Evolutionary conservation across 2,329 filamentous ascomycete genomes (phyloP).

Genomic region (Graphilbum fragrans): DNA sequence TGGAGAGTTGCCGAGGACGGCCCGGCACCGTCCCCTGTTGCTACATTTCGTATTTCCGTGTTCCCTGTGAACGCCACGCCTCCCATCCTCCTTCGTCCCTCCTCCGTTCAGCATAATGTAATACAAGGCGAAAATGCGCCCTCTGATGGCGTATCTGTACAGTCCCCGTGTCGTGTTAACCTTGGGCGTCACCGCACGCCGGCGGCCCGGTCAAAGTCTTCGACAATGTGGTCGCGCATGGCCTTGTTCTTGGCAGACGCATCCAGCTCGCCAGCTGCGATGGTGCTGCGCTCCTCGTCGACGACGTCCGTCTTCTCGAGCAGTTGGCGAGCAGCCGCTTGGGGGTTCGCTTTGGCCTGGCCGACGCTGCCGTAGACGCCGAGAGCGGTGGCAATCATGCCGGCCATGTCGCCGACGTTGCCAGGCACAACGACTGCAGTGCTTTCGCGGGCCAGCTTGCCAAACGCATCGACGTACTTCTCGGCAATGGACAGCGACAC

Average conservation of each 20-base stretch:
- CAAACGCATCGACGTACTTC: slow-evolving; percentile 92
- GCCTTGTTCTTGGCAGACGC: slow-evolving; percentile 5
- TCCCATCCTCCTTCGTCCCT: too few species aligned
- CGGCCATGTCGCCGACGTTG: slow-evolving; percentile 89
- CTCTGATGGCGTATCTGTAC: not conserved
- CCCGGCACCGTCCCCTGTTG: too few species aligned
- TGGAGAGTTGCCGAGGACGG: too few species aligned
- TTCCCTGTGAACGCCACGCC: too few species aligned
- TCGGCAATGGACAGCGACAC: slow-evolving; percentile 84
- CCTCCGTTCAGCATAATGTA: too few species aligned
- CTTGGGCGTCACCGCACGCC: not conserved
- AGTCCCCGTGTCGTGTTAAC: not conserved
- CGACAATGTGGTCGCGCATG: slow-evolving; percentile 15
- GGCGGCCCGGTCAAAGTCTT: slow-evolving; percentile 16
- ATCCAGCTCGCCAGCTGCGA: not conserved
- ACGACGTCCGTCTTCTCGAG: slow-evolving; percentile 20
- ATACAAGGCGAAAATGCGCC: too few species aligned
- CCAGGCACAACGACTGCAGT: slow-evolving; percentile 92
- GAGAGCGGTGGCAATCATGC: slow-evolving; percentile 94
- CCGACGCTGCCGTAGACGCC: slow-evolving; percentile 91
- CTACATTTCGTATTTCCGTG: too few species aligned
- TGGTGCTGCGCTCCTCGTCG: slow-evolving; percentile 2
- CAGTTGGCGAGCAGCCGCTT: slow-evolving; percentile 45
- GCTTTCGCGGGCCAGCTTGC: slow-evolving; percentile 84
- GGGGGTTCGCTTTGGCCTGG: slow-evolving; percentile 62